Percentiles rank a stretch among this genome's conserved stretches.
These are phyloP conservation scores for Hortaea sp. DNA, from an alignment of 2,329 filamentous ascomycete species.

Conservation along the genomic window DNA sequence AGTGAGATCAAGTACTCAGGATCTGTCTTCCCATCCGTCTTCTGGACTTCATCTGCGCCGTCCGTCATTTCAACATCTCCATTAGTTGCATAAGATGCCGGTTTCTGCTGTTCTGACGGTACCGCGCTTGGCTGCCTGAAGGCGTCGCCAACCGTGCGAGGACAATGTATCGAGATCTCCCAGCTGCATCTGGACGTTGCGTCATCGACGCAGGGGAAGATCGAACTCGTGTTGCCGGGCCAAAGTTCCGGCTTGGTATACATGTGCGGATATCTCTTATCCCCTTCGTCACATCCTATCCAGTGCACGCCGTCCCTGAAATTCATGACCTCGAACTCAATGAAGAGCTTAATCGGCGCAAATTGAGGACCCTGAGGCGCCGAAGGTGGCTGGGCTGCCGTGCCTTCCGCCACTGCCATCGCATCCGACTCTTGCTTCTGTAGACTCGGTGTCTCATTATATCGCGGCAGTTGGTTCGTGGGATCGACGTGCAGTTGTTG, in stretches of 20 bases:
- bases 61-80: slow-evolving; percentile 29
- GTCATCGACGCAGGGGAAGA: slow-evolving; percentile 92
- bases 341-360: slow-evolving; percentile 52
- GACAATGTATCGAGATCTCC: slow-evolving; percentile 79
- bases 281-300: slow-evolving; percentile 70
- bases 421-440: slow-evolving; percentile 24
- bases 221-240: slow-evolving; percentile 68
- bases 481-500: slow-evolving; percentile 46
- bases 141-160: slow-evolving; percentile 74
- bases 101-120: slow-evolving; percentile 18
- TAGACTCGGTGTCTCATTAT: slow-evolving; percentile 30
- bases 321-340: slow-evolving; percentile 67
- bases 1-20: slow-evolving; percentile 33
- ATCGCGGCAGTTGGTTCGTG: slow-evolving; percentile 9
- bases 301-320: slow-evolving; percentile 86
- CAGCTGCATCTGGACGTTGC: slow-evolving; percentile 71
- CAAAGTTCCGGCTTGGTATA: slow-evolving; percentile 77
- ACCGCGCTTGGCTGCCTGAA: slow-evolving; percentile 30
- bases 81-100: slow-evolving; percentile 26
- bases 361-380: slow-evolving; percentile 33
- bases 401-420: slow-evolving; percentile 18
- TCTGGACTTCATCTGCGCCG: slow-evolving; percentile 19
- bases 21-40: slow-evolving; percentile 13
- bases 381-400: slow-evolving; percentile 15
- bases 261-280: slow-evolving; percentile 77